A percentile compares a stretch with the other conserved stretches of the same genome.
Evolutionary conservation across 148 eudicot species (phyloP).

Genomic region (Pouteria glomerata): DNA sequence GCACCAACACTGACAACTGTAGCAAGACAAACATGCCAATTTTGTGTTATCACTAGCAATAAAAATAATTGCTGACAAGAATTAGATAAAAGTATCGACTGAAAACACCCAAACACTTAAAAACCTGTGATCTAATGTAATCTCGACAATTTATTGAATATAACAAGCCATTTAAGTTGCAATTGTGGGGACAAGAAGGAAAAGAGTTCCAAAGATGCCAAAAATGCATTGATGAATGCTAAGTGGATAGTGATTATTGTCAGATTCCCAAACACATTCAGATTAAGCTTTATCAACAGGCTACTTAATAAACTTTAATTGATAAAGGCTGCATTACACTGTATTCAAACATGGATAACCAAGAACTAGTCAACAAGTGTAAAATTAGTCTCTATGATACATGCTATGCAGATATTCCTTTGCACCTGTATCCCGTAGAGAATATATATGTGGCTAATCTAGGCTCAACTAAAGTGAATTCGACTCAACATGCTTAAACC

Average conservation of each 20-base stretch:
- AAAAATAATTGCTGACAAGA: neutral
- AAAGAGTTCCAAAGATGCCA: slow-evolving; percentile 9
- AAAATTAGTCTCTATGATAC: neutral
- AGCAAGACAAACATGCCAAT: slow-evolving; percentile 10
- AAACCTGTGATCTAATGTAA: neutral
- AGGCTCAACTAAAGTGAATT: neutral
- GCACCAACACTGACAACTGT: slow-evolving; percentile 98
- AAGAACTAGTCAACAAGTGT: neutral
- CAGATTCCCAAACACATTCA: neutral
- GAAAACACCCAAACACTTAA: neutral
- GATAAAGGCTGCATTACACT: neutral
- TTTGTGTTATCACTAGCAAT: neutral
- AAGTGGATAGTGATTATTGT: neutral
- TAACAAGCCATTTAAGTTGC: neutral
- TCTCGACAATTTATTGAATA: neutral
- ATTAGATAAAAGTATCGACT: neutral
- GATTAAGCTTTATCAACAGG: neutral
- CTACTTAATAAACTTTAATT: neutral
- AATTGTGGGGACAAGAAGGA: neutral
- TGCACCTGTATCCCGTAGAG: neutral
- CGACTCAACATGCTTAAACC: neutral
- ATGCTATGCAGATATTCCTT: neutral
- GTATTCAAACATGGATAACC: neutral
- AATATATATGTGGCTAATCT: neutral
- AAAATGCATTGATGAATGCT: neutral